Conservation (phyloP, 1,284 basidiomycete species). For the Pseudozyma sp. region DNA sequence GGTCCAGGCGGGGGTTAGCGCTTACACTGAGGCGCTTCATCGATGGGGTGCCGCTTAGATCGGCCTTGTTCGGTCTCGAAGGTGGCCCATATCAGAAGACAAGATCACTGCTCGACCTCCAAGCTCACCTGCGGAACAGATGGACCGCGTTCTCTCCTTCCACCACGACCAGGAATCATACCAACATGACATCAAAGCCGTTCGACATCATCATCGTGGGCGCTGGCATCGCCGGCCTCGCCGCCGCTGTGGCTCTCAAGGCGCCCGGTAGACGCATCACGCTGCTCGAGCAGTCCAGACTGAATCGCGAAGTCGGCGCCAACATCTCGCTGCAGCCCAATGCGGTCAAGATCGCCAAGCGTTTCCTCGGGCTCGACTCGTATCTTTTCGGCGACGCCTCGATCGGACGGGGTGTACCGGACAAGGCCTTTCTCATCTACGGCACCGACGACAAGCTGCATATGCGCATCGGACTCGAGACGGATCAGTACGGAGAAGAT, state of each 20-base stretch:
- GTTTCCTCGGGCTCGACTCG: constrained; percentile 10
- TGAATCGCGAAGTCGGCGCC: constrained; percentile 17
- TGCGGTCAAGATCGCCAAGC: constrained; percentile 21
- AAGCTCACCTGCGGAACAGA: too few species aligned
- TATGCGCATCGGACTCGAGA: constrained; percentile 7
- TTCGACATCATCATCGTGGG: constrained; percentile 14
- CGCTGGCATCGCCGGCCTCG: constrained; percentile 20
- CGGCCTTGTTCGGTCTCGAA: too few species aligned
- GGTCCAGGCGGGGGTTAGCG: too few species aligned
- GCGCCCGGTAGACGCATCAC: constrained; percentile 5
- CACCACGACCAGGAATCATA: too few species aligned
- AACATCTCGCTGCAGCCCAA: constrained; percentile 20
- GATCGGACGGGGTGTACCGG: constrained; percentile 9
- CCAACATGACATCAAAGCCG: neutral
- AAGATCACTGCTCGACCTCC: too few species aligned
- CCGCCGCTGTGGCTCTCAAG: constrained; percentile 6
- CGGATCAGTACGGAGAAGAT: constrained; percentile 14
- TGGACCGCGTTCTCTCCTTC: too few species aligned
- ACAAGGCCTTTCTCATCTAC: constrained; percentile 18
- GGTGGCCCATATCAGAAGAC: too few species aligned
- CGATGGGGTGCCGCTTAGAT: too few species aligned
- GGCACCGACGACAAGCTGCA: constrained; percentile 11
- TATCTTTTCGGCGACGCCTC: constrained; percentile 14
- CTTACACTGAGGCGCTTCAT: too few species aligned
- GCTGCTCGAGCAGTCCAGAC: constrained; percentile 9